Evolutionary conservation across 148 eudicot species (phyloP).

Genomic region (Fagopyrum esculentum): DNA sequence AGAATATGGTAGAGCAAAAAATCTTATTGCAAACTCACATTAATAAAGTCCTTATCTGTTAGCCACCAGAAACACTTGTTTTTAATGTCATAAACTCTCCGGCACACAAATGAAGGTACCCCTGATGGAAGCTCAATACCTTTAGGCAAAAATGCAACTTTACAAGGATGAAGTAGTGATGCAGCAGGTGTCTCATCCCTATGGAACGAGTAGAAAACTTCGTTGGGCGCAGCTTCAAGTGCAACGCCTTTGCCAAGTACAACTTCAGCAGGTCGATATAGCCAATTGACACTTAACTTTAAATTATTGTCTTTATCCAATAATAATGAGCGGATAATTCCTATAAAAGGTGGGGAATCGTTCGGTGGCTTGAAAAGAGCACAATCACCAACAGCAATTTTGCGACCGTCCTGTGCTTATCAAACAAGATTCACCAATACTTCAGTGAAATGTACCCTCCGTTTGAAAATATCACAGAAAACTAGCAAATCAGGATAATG

Average conservation of each 20-base stretch:
- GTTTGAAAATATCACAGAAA: not conserved
- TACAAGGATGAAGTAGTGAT: constrained; percentile 90
- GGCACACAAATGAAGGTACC: constrained; percentile 77
- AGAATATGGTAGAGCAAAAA: constrained; percentile 16
- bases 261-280: constrained; percentile 73
- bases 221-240: constrained; percentile 84
- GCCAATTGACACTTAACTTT: constrained; percentile 64
- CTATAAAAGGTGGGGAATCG: constrained; percentile 70
- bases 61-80: constrained; percentile 89
- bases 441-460: not conserved
- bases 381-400: constrained; percentile 73
- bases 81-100: constrained; percentile 76
- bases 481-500: not conserved
- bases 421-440: not conserved
- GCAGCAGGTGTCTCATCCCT: constrained; percentile 89
- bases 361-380: constrained; percentile 72
- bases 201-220: constrained; percentile 81
- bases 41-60: constrained; percentile 65
- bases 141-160: constrained; percentile 80
- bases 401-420: constrained; percentile 51
- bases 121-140: constrained; percentile 86
- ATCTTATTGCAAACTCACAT: constrained; percentile 32
- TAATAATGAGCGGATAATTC: constrained; percentile 48
- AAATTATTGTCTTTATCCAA: constrained; percentile 38
- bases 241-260: constrained; percentile 55